phyloP scores from a whole-genome alignment of 495 filamentous ascomycete species.

The Tuber borchii region DNA sequence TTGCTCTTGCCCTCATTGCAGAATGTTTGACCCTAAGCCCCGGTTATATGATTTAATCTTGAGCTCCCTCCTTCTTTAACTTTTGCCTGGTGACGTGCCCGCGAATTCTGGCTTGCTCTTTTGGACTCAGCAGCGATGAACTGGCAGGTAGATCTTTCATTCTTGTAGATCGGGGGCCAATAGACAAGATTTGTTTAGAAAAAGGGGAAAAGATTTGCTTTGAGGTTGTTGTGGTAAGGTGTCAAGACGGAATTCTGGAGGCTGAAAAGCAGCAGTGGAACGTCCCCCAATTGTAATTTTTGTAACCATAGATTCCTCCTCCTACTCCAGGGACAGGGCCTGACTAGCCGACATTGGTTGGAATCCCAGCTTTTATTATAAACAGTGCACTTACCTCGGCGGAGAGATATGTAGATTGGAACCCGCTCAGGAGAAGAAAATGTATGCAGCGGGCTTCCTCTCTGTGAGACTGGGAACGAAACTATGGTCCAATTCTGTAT shows the following conservation, averaged over 20 bases:
- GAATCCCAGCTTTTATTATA: too few relatives aligned
- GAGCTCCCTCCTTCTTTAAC: conserved; percentile 72
- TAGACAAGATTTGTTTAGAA: conserved; percentile 4
- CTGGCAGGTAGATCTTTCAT: conserved; percentile 40
- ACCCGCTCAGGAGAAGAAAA: too few relatives aligned
- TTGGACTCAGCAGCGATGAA: conserved; percentile 58
- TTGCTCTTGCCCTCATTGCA: conserved; percentile 27
- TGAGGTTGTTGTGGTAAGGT: conserved; percentile 14
- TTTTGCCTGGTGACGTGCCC: conserved; percentile 84
- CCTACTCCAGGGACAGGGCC: too few relatives aligned
- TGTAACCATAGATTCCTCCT: too few relatives aligned
- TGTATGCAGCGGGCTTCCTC: too few relatives aligned
- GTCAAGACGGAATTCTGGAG: not conserved
- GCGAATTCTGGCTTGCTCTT: conserved; percentile 71
- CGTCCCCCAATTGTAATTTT: too few relatives aligned
- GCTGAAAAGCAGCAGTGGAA: too few relatives aligned
- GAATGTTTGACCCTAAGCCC: conserved; percentile 38
- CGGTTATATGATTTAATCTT: conserved; percentile 75
- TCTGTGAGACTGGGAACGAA: too few relatives aligned
- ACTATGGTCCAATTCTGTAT: too few relatives aligned
- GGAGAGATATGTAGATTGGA: too few relatives aligned
- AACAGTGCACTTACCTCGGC: too few relatives aligned
- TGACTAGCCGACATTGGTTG: too few relatives aligned
- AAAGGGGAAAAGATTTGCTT: conserved; percentile 7
- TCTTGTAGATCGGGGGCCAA: conserved; percentile 10